A percentile compares a stretch with the other conserved stretches of the same genome.
Conservation (phyloP, 495 filamentous ascomycete species). For the Podospora pseudocomata region DNA sequence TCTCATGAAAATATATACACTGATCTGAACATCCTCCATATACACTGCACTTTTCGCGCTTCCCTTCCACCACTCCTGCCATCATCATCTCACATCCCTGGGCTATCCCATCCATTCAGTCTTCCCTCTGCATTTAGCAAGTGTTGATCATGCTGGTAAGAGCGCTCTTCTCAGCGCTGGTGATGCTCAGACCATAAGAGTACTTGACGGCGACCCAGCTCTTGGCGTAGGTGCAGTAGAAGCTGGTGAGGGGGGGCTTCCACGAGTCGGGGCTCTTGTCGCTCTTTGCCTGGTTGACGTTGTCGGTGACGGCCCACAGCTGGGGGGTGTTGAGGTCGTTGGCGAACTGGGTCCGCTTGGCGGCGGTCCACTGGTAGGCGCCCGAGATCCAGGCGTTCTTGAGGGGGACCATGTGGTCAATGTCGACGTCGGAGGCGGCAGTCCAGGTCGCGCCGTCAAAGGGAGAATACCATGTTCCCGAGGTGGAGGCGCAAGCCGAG, state of each 20-base stretch:
- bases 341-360: slow-evolving; percentile 60
- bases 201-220: slow-evolving; percentile 70
- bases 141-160: slow-evolving; percentile 60
- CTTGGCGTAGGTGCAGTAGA: slow-evolving; percentile 70
- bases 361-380: slow-evolving; percentile 56
- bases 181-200: slow-evolving; percentile 57
- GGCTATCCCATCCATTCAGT: background rate
- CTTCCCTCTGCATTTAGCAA: slow-evolving; percentile 42
- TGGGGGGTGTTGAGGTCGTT: slow-evolving; percentile 70
- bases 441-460: slow-evolving; percentile 72
- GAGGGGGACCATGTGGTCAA: slow-evolving; percentile 73
- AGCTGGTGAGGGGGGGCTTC: slow-evolving; percentile 66
- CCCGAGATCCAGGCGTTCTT: slow-evolving; percentile 70
- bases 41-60: background rate
- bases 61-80: background rate
- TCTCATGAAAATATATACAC: background rate
- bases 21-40: background rate
- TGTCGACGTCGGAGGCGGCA: slow-evolving; percentile 60
- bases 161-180: slow-evolving; percentile 48
- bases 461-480: slow-evolving; percentile 60
- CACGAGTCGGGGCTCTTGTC: slow-evolving; percentile 66
- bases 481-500: slow-evolving; percentile 52
- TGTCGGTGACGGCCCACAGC: slow-evolving; percentile 69
- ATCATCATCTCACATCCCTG: background rate
- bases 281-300: slow-evolving; percentile 66